Conservation (phyloP, 257 asterid species). For the Verbascum thapsus region DNA sequence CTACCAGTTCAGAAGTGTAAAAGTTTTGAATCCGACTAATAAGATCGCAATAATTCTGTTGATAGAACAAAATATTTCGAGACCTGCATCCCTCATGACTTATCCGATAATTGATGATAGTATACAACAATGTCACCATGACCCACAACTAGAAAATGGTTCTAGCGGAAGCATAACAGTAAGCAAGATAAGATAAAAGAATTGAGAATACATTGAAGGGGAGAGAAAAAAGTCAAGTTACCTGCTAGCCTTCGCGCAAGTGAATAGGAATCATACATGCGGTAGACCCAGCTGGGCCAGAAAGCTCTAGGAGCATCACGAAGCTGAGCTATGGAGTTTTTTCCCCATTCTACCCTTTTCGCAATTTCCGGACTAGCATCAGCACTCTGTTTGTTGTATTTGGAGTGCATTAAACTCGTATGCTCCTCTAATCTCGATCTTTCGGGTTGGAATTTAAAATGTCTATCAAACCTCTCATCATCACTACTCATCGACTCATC, state of each 20-base stretch:
- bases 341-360: constrained; percentile 45
- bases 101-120: constrained; percentile 6
- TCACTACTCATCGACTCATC: constrained; percentile 67
- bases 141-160: constrained; percentile 4
- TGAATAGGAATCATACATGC: constrained; percentile 78
- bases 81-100: constrained; percentile 3
- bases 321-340: constrained; percentile 45
- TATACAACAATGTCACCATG: background rate
- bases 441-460: constrained; percentile 33
- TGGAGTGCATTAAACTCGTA: constrained; percentile 37
- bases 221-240: constrained; percentile 33
- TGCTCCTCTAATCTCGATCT: constrained; percentile 44
- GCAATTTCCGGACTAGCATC: constrained; percentile 35
- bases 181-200: background rate
- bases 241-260: constrained; percentile 95
- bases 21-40: background rate
- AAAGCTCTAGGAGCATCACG: constrained; percentile 80
- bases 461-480: constrained; percentile 61
- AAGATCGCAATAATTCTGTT: constrained; percentile 6
- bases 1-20: constrained; percentile 22
- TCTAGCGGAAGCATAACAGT: background rate
- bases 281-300: constrained; percentile 96
- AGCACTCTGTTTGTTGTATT: constrained; percentile 38
- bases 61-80: constrained; percentile 4
- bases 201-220: constrained; percentile 4